A percentile compares a stretch with the other conserved stretches of the same genome.
These are phyloP conservation scores for Tephrocybe rancida DNA, from an alignment of 768 basidiomycete species.

Conservation along the genomic window DNA sequence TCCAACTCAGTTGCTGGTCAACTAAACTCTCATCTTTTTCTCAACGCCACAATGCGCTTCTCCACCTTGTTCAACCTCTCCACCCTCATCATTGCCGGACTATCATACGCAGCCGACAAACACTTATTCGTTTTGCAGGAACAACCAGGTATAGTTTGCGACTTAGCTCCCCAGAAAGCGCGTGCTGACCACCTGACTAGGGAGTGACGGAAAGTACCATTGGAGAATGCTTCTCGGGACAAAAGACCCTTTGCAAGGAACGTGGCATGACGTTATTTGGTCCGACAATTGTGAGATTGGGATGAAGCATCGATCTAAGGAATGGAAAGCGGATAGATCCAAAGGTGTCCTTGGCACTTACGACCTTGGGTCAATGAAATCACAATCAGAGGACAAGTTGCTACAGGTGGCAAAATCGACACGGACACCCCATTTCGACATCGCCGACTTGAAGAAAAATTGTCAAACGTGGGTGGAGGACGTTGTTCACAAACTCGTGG, in stretches of 20 bases:
- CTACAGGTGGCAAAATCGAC: neutral
- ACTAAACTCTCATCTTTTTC: neutral
- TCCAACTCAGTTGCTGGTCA: neutral
- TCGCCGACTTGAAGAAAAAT: neutral
- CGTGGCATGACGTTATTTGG: neutral
- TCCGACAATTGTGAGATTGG: neutral
- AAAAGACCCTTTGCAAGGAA: neutral
- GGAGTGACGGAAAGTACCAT: neutral
- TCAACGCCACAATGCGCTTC: neutral
- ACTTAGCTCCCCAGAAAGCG: neutral
- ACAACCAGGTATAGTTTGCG: neutral
- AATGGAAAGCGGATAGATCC: neutral
- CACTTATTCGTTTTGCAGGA: neutral
- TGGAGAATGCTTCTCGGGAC: neutral
- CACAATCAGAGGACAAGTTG: neutral
- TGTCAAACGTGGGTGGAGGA: neutral
- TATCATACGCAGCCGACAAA: neutral
- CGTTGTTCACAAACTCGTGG: neutral
- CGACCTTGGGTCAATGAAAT: neutral
- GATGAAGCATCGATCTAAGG: neutral
- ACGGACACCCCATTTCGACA: neutral
- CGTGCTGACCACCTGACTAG: neutral
- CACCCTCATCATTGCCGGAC: neutral
- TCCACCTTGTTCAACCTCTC: neutral
- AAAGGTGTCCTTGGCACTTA: neutral